Conservation (phyloP, 2,329 filamentous ascomycete species). For the Colletotrichum acutatum region DNA sequence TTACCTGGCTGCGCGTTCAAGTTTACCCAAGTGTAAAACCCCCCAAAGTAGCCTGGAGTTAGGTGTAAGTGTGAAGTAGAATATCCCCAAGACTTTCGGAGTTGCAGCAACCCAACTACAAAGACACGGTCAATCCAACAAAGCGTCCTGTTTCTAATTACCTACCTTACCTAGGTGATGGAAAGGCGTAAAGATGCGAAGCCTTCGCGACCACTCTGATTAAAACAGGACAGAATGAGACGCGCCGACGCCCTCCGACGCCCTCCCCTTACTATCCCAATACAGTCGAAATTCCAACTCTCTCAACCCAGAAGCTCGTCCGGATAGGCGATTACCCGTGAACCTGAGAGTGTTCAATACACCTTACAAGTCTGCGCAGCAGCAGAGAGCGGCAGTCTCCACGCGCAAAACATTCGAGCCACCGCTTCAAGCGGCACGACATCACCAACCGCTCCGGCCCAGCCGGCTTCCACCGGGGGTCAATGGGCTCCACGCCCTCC, state of each 20-base stretch:
- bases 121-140: not conserved
- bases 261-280: not conserved
- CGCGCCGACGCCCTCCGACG: not conserved
- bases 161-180: not conserved
- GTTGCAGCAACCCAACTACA: not conserved
- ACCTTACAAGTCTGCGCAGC: not conserved
- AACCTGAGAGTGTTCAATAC: not conserved
- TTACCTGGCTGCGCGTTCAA: not conserved
- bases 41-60: not conserved
- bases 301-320: not conserved
- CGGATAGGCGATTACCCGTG: too few relatives aligned
- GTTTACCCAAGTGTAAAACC: not conserved
- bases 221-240: not conserved
- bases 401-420: not conserved
- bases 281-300: not conserved
- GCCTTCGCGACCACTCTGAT: not conserved
- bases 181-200: not conserved
- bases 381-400: not conserved
- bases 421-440: not conserved
- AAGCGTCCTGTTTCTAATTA: not conserved
- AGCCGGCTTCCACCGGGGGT: not conserved
- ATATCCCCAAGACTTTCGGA: not conserved
- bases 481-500: not conserved
- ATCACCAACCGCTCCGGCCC: not conserved
- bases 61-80: not conserved